These are phyloP conservation scores for Crataegus laevigata DNA, from an alignment of 306 rosid species.

Conservation along the genomic window DNA sequence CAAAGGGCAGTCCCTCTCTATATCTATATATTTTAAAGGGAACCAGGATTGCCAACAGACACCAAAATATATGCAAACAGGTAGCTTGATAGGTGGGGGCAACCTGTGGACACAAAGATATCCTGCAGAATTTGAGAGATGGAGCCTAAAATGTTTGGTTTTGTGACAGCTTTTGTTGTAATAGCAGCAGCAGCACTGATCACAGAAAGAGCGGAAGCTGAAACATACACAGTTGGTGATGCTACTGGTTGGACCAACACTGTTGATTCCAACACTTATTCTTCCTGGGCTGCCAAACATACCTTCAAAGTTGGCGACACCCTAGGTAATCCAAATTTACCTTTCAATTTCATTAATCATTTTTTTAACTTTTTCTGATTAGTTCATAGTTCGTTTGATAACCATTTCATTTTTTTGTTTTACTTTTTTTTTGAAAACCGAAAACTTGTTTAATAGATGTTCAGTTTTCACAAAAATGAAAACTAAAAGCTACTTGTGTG, in stretches of 20 bases:
- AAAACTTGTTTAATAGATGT: neutral
- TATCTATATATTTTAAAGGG: neutral
- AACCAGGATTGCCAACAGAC: neutral
- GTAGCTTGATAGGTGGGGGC: neutral
- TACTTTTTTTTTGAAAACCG: neutral
- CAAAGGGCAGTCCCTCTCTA: neutral
- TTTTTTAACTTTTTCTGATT: neutral
- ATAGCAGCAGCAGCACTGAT: neutral
- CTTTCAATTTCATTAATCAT: too few species aligned
- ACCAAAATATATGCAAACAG: neutral
- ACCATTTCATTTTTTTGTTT: neutral
- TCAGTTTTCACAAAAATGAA: neutral
- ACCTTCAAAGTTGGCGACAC: slow-evolving; percentile 8
- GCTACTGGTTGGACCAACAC: neutral
- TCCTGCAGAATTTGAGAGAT: neutral
- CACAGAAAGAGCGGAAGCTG: neutral
- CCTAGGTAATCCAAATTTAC: slow-evolving; percentile 4
- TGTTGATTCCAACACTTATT: neutral
- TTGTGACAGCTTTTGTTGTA: neutral
- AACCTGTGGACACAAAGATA: slow-evolving; percentile 2
- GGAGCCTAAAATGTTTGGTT: neutral
- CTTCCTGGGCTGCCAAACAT: slow-evolving; percentile 9
- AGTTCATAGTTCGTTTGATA: neutral
- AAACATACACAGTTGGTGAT: neutral
- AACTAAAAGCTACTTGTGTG: neutral